Evolutionary conservation across 1,284 basidiomycete genomes (phyloP).

Genomic region (Veloporphyrellus conicus): DNA sequence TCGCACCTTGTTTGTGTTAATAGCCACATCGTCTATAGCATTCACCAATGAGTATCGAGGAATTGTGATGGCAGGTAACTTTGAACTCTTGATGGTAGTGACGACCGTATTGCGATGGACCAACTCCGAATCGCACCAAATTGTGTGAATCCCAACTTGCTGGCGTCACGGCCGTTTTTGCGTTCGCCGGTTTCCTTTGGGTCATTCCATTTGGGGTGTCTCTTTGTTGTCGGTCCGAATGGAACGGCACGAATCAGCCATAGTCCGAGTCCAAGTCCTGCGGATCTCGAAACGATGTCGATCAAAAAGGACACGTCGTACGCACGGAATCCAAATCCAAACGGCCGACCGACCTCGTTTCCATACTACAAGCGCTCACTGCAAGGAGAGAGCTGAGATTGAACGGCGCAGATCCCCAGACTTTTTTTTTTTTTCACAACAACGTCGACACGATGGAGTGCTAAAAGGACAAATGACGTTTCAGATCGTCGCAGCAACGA

Average conservation of each 20-base stretch:
- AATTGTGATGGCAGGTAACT: too few relatives aligned
- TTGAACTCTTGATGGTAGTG: too few relatives aligned
- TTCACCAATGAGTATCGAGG: too few relatives aligned
- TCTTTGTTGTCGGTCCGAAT: not conserved
- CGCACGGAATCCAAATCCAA: not conserved
- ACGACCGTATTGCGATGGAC: too few relatives aligned
- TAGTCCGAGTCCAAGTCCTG: too few relatives aligned
- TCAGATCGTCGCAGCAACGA: not conserved
- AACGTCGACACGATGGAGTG: not conserved
- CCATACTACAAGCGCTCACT: not conserved
- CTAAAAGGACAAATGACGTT: not conserved
- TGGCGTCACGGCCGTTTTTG: too few relatives aligned
- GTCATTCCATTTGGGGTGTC: too few relatives aligned
- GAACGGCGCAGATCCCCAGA: not conserved
- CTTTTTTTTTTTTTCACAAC: not conserved
- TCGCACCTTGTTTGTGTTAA: not conserved
- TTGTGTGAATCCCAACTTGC: too few relatives aligned
- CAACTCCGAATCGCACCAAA: too few relatives aligned
- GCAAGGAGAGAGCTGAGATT: not conserved
- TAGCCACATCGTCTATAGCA: too few relatives aligned
- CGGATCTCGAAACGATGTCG: slow-evolving; percentile 2
- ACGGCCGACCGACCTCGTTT: not conserved
- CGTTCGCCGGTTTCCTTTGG: too few relatives aligned
- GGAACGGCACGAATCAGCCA: not conserved
- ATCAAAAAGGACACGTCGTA: not conserved